These are phyloP conservation scores for Mycena sanguinolenta DNA, from an alignment of 768 basidiomycete species.

Conservation along the genomic window DNA sequence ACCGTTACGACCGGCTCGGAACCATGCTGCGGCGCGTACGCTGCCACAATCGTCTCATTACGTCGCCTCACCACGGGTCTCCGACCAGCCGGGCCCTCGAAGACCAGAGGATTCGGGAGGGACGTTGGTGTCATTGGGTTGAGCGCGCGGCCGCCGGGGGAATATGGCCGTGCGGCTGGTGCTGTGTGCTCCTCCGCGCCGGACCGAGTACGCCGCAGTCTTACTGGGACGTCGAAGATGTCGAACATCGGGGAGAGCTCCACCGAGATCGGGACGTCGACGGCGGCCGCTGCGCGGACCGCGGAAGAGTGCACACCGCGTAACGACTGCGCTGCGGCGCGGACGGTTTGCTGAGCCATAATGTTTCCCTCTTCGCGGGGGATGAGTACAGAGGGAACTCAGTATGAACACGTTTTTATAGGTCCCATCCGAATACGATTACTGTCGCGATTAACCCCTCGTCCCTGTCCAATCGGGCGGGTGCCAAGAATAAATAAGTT, in stretches of 20 bases:
- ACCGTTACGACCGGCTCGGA: background rate
- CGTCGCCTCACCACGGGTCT: constrained; percentile 14
- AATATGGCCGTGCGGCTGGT: background rate
- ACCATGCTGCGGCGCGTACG: background rate
- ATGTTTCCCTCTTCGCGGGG: too few species aligned
- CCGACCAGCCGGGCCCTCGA: constrained; percentile 21
- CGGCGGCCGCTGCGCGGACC: background rate
- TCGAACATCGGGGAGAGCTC: constrained; percentile 20
- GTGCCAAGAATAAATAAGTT: too few species aligned
- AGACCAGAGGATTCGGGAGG: constrained; percentile 21
- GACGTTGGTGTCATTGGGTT: background rate
- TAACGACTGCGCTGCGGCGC: constrained; percentile 3
- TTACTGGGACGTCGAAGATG: constrained; percentile 25
- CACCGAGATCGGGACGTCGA: background rate
- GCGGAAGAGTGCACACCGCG: constrained; percentile 15
- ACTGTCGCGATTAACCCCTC: too few species aligned
- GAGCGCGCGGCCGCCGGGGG: background rate
- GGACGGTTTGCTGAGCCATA: constrained; percentile 17
- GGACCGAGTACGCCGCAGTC: constrained; percentile 8
- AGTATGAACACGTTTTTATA: too few species aligned
- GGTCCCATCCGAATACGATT: too few species aligned
- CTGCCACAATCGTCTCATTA: background rate
- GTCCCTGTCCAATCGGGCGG: too few species aligned
- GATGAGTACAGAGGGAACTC: too few species aligned
- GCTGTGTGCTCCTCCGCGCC: background rate